Percentiles rank a stretch among this genome's conserved stretches.
Conservation (phyloP, 345 rosid genomes). For the Citrus maxima region DNA sequence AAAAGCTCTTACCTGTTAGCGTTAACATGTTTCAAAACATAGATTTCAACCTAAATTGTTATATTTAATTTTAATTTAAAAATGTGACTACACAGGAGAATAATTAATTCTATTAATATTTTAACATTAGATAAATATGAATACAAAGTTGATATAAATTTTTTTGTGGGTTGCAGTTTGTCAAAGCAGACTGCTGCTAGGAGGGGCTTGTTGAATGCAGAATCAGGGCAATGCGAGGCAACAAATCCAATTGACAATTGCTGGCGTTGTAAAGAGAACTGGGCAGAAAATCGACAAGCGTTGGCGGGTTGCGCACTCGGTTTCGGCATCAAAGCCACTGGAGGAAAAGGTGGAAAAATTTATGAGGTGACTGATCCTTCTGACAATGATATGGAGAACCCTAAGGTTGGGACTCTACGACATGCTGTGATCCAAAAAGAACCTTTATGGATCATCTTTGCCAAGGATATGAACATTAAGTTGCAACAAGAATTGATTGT, state of each 20-base stretch:
- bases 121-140: background rate
- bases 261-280: slow-evolving; percentile 44
- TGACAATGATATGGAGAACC: slow-evolving; percentile 48
- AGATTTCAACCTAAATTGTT: too few relatives aligned
- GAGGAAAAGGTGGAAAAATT: slow-evolving; percentile 50
- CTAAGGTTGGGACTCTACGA: slow-evolving; percentile 74
- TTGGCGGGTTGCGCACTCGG: slow-evolving; percentile 65
- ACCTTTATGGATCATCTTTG: slow-evolving; percentile 84
- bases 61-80: too few relatives aligned
- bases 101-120: too few relatives aligned
- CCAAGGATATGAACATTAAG: slow-evolving; percentile 54
- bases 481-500: slow-evolving; percentile 57
- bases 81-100: too few relatives aligned
- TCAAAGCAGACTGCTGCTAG: too few relatives aligned
- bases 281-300: slow-evolving; percentile 51
- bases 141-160: too few relatives aligned
- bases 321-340: slow-evolving; percentile 60
- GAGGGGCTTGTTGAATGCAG: background rate
- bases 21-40: too few relatives aligned
- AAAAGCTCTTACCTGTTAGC: too few relatives aligned
- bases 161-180: too few relatives aligned
- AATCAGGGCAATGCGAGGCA: slow-evolving; percentile 35
- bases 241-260: slow-evolving; percentile 64
- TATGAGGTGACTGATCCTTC: slow-evolving; percentile 59
- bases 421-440: slow-evolving; percentile 61